Percentiles rank a stretch among this genome's conserved stretches.
Evolutionary conservation across 306 rosid genomes (phyloP).

Genomic region (Prunus padus): DNA sequence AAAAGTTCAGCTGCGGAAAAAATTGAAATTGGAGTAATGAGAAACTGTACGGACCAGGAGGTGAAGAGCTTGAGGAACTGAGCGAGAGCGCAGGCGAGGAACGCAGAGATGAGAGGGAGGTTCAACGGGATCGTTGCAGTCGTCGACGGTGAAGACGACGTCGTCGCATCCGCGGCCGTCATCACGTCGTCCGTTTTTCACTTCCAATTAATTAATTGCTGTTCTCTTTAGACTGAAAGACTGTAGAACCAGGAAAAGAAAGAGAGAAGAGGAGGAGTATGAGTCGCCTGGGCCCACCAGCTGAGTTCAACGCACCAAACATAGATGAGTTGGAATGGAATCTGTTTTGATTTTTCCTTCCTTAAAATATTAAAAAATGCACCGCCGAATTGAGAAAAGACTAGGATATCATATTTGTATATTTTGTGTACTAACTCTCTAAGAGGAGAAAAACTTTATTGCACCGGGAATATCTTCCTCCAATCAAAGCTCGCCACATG

Average conservation of each 20-base stretch:
- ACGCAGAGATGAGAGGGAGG: conserved; percentile 57
- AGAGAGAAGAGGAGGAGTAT: not conserved
- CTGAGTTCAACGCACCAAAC: not conserved
- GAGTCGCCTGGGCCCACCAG: not conserved
- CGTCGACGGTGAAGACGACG: conserved; percentile 28
- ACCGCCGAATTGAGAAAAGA: not conserved
- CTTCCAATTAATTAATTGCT: not conserved
- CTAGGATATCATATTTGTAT: too few species aligned
- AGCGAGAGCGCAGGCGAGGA: conserved; percentile 74
- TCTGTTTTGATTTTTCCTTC: not conserved
- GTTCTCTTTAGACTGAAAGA: not conserved
- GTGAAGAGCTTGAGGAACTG: conserved; percentile 97
- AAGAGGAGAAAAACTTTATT: too few species aligned
- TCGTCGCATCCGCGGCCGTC: conserved; percentile 49
- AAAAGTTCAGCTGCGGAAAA: conserved; percentile 19
- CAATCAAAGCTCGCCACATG: too few species aligned
- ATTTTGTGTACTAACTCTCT: too few species aligned
- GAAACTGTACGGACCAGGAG: conserved; percentile 55
- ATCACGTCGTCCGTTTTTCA: conserved; percentile 47
- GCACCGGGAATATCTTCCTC: too few species aligned
- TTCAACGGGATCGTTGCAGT: conserved; percentile 39
- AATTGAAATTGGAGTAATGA: not conserved
- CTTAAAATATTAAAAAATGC: not conserved
- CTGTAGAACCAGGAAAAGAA: not conserved
- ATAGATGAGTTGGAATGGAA: not conserved